Conservation (phyloP, 768 basidiomycete genomes). For the Gymnopilus junonius region DNA sequence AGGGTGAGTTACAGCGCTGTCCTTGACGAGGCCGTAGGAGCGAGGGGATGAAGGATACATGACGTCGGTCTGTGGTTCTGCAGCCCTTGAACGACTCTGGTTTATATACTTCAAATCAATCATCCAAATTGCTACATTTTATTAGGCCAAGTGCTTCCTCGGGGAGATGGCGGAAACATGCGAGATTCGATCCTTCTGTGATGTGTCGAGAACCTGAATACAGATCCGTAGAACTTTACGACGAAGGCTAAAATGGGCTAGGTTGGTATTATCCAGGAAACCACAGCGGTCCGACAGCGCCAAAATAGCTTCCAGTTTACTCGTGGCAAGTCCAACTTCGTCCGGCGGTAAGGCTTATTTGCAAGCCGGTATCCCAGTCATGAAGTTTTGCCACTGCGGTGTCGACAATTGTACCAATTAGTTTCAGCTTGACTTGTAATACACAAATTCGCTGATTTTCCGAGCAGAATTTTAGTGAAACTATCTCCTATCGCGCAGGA, state of each 20-base stretch:
- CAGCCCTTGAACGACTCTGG: not conserved
- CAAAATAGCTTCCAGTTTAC: slow-evolving; percentile 16
- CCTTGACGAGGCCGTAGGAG: slow-evolving; percentile 23
- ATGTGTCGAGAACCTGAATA: slow-evolving; percentile 16
- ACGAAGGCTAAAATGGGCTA: slow-evolving; percentile 13
- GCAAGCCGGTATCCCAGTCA: slow-evolving; percentile 11
- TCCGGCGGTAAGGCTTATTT: slow-evolving; percentile 34
- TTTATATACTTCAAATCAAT: slow-evolving; percentile 28
- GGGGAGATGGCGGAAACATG: slow-evolving; percentile 46
- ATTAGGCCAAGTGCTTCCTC: slow-evolving; percentile 35
- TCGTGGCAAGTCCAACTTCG: slow-evolving; percentile 25
- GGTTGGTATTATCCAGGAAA: slow-evolving; percentile 12
- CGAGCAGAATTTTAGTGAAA: not conserved
- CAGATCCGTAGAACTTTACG: slow-evolving; percentile 20
- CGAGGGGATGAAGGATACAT: slow-evolving; percentile 27
- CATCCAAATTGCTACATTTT: slow-evolving; percentile 22
- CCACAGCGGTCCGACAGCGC: slow-evolving; percentile 21
- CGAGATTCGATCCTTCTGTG: slow-evolving; percentile 22
- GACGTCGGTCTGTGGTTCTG: slow-evolving; percentile 7
- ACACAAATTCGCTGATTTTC: not conserved
- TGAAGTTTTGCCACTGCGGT: not conserved
- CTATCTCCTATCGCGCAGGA: not conserved
- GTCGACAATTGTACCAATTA: not conserved
- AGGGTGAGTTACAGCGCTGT: slow-evolving; percentile 48
- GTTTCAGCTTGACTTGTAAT: not conserved